Evolutionary conservation across 2,329 filamentous ascomycete species (phyloP), one percentile per base, ranked within the genome.

Genomic region (Cordyceps fumosorosea): DNA sequence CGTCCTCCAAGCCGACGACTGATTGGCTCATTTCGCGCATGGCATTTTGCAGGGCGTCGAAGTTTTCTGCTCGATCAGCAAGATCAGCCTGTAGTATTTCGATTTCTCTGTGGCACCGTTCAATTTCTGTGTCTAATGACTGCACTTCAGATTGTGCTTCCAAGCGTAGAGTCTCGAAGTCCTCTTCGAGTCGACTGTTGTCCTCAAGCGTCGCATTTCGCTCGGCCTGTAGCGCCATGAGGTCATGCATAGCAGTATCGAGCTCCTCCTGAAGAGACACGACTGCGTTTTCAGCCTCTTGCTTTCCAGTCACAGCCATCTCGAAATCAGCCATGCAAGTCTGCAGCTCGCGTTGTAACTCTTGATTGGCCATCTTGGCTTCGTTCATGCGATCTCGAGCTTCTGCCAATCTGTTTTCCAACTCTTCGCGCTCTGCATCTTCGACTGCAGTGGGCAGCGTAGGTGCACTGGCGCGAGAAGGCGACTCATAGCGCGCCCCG

Each of bases 11-110:
- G 51, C 90, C 83, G 37, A 97, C 83, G 6, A 98, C 82, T 24
- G 89, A 89, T 68, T 96, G 91, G 69, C 90, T 96, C 75, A 97
- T 89, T 68, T 88, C 89, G 65, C 93, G 89, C 88, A 99, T 95
- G 79, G 98, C 95, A 63, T 89, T 87, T 71, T 98, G 93, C 59
- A 99, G 78, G n/a, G 91, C 90, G 66, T 89, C 87, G 74, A 97
- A 93, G 71, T 95, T 96, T 70, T 98, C 93, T 14, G 87, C 87
- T 58, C 89, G 85, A 65, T 90, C 89, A 64, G 85, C 84, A 16
- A 96, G 77, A 47, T 95, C 90, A 16, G 84, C 80, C 62, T 89
- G 84, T 29, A 95, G 76, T 16, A 85, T 84, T 66, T 89, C 82
- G 48, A 88, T 85, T 67, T 93, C 89, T 5, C 86, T 83, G 51